These are phyloP conservation scores for Prosopis cineraria DNA, from an alignment of 306 rosid species.

Conservation along the genomic window DNA sequence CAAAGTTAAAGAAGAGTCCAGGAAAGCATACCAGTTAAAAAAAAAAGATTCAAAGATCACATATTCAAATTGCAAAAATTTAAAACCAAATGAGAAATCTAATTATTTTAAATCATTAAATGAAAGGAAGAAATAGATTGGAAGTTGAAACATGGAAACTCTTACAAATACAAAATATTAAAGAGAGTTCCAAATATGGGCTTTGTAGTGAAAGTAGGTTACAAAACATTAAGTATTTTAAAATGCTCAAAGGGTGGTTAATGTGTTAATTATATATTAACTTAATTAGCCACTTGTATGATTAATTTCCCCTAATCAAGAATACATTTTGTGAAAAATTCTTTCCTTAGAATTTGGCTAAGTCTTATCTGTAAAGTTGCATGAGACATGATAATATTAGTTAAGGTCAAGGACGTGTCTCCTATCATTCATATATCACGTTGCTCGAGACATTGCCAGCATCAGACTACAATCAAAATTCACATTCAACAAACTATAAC, in stretches of 20 bases:
- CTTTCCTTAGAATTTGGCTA: neutral
- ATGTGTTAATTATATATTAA: neutral
- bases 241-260: neutral
- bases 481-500: neutral
- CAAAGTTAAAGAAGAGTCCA: neutral
- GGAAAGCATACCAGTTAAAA: slow-evolving; percentile 10
- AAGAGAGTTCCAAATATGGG: neutral
- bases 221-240: neutral
- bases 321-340: neutral
- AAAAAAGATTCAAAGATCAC: neutral
- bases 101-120: neutral
- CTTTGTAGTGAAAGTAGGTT: neutral
- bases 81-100: neutral
- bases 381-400: neutral
- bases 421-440: neutral
- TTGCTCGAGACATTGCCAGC: neutral
- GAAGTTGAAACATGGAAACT: neutral
- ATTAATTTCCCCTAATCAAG: neutral
- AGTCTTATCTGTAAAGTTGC: neutral
- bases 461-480: neutral
- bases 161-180: neutral
- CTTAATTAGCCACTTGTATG: neutral
- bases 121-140: neutral
- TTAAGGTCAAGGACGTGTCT: neutral
- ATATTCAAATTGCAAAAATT: neutral